A percentile compares a stretch with the other conserved stretches of the same genome.
phyloP scores from a whole-genome alignment of 2,329 filamentous ascomycete species.

The Achaetomium macrosporum region DNA sequence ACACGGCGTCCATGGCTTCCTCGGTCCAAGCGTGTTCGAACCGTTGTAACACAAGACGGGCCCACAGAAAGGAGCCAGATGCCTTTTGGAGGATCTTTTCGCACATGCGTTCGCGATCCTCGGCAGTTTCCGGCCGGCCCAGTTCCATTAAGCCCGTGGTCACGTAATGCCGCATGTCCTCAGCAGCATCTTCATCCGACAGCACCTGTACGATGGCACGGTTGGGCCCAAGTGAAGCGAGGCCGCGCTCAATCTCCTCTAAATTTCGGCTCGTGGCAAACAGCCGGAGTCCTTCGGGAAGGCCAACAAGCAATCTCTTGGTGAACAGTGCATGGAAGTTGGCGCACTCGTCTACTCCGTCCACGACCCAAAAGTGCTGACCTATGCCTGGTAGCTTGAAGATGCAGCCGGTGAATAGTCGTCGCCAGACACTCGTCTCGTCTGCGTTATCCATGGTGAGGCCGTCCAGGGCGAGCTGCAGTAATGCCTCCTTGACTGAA shows the following conservation, averaged over 20 bases:
- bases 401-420: slow-evolving; percentile 24
- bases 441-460: slow-evolving; percentile 23
- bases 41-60: slow-evolving; percentile 28
- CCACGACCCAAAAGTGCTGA: slow-evolving; percentile 29
- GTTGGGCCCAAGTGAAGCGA: slow-evolving; percentile 20
- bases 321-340: slow-evolving; percentile 21
- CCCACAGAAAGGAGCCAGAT: slow-evolving; percentile 30
- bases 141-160: slow-evolving; percentile 21
- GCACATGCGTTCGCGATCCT: slow-evolving; percentile 20
- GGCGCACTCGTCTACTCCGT: slow-evolving; percentile 29
- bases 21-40: slow-evolving; percentile 27
- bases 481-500: slow-evolving; percentile 17
- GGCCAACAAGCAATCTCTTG: slow-evolving; percentile 14
- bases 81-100: slow-evolving; percentile 28
- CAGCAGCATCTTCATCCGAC: slow-evolving; percentile 20
- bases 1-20: slow-evolving; percentile 26
- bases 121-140: slow-evolving; percentile 13
- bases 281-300: slow-evolving; percentile 23
- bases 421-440: slow-evolving; percentile 25
- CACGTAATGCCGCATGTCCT: slow-evolving; percentile 27
- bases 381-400: slow-evolving; percentile 20
- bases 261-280: slow-evolving; percentile 28
- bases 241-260: slow-evolving; percentile 25
- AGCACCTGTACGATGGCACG: slow-evolving; percentile 12
- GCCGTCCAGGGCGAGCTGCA: slow-evolving; percentile 19